phyloP scores from a whole-genome alignment of 2,329 filamentous ascomycete species.

The Talaromyces sp. region DNA sequence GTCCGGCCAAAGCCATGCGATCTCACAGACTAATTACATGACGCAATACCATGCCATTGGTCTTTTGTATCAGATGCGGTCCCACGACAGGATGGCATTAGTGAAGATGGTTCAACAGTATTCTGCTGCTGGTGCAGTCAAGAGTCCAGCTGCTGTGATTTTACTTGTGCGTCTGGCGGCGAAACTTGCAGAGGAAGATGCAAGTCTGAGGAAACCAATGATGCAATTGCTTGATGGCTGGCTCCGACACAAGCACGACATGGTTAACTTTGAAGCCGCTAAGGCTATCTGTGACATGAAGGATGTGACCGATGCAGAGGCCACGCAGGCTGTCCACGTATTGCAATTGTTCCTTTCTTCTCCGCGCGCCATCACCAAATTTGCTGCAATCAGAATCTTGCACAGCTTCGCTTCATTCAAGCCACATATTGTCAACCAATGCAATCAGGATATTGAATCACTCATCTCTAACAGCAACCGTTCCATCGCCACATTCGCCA shows the following conservation, averaged over 20 bases:
- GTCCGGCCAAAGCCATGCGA: constrained; percentile 63
- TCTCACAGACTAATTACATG: constrained; percentile 87
- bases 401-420: constrained; percentile 97
- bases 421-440: constrained; percentile 81
- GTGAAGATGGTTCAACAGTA: constrained; percentile 99
- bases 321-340: constrained; percentile 86
- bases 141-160: constrained; percentile 87
- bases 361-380: constrained; percentile 92
- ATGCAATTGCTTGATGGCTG: constrained; percentile 93
- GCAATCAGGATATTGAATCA: constrained; percentile 95
- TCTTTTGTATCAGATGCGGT: constrained; percentile 94
- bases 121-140: constrained; percentile 81
- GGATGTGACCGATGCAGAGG: constrained; percentile 87
- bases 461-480: constrained; percentile 96
- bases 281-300: constrained; percentile 96
- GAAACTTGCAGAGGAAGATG: constrained; percentile 90
- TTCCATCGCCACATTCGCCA: constrained; percentile 96
- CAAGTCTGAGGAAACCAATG: constrained; percentile 86
- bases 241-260: constrained; percentile 97
- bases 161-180: constrained; percentile 89
- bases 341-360: constrained; percentile 96
- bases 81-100: constrained; percentile 93
- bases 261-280: constrained; percentile 98
- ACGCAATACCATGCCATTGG: constrained; percentile 98
- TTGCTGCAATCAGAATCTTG: constrained; percentile 90